Percentiles rank a stretch among this genome's conserved stretches.
phyloP scores from a whole-genome alignment of 2,329 filamentous ascomycete genomes.

The Colletotrichum gloeosporioides region DNA sequence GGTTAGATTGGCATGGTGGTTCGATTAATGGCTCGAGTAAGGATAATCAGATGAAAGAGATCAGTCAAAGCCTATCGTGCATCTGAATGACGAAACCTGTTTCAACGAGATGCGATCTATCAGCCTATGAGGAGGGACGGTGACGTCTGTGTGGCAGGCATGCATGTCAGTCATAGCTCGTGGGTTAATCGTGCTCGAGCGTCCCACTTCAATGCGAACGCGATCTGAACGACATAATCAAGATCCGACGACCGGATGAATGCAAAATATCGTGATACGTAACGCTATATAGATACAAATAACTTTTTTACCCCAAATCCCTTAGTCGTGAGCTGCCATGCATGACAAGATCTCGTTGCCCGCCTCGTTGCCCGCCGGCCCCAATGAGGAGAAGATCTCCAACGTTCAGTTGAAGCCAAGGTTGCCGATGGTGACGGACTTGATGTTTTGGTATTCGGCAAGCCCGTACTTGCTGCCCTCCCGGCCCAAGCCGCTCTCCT shows the following conservation, averaged over 20 bases:
- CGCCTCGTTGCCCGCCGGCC: neutral
- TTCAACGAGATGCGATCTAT: neutral
- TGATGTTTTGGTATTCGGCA: conserved; percentile 29
- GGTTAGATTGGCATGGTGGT: neutral
- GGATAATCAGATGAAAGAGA: neutral
- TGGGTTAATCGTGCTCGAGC: neutral
- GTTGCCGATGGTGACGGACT: conserved; percentile 25
- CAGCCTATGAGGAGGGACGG: neutral
- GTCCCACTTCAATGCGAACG: neutral
- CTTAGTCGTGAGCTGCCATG: neutral
- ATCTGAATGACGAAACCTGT: neutral
- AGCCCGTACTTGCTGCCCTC: conserved; percentile 37
- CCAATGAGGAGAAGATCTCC: neutral
- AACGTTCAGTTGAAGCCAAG: neutral
- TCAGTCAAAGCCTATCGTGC: neutral
- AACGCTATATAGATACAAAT: neutral
- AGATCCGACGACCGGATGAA: neutral
- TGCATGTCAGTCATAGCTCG: neutral
- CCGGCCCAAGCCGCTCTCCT: conserved; percentile 40
- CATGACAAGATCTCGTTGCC: neutral
- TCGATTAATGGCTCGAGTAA: conserved; percentile 1
- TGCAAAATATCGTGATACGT: neutral
- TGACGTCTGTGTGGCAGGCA: neutral
- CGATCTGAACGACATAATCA: neutral
- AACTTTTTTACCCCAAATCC: neutral